A percentile compares a stretch with the other conserved stretches of the same genome.
phyloP scores from a whole-genome alignment of 2,329 filamentous ascomycete genomes.

The Sporothrix euskadiensis region DNA sequence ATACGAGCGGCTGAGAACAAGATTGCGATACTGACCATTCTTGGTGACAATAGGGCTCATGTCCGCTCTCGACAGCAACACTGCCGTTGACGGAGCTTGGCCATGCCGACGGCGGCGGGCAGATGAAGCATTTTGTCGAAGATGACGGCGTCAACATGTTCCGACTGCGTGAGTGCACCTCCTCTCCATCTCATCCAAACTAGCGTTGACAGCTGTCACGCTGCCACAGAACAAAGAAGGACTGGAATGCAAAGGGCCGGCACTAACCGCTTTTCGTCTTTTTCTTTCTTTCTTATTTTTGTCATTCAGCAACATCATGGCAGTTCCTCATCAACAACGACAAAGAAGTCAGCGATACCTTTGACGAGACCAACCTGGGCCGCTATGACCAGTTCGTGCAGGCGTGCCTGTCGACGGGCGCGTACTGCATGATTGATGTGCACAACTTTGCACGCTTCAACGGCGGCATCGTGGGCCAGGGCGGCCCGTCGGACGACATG shows the following conservation, averaged over 20 bases:
- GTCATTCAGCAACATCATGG: conserved; percentile 46
- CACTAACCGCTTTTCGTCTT: neutral
- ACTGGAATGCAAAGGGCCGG: neutral
- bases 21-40: neutral
- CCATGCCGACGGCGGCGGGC: conserved; percentile 43
- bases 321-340: conserved; percentile 51
- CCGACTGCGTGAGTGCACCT: conserved; percentile 45
- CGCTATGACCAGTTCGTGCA: conserved; percentile 54
- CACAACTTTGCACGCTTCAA: conserved; percentile 63
- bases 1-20: neutral
- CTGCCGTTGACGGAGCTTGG: conserved; percentile 39
- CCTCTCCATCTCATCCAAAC: neutral
- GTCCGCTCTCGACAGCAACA: conserved; percentile 37
- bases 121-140: conserved; percentile 59
- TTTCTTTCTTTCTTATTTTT: neutral
- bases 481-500: conserved; percentile 59
- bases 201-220: neutral
- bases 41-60: conserved; percentile 38
- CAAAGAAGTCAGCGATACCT: conserved; percentile 46
- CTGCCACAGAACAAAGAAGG: neutral
- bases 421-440: conserved; percentile 54
- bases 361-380: conserved; percentile 46
- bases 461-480: conserved; percentile 63
- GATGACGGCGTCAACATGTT: conserved; percentile 58
- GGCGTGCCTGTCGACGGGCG: conserved; percentile 51